Conservation (phyloP, 2,329 filamentous ascomycete genomes). For the Talaromyces pinophilus region DNA sequence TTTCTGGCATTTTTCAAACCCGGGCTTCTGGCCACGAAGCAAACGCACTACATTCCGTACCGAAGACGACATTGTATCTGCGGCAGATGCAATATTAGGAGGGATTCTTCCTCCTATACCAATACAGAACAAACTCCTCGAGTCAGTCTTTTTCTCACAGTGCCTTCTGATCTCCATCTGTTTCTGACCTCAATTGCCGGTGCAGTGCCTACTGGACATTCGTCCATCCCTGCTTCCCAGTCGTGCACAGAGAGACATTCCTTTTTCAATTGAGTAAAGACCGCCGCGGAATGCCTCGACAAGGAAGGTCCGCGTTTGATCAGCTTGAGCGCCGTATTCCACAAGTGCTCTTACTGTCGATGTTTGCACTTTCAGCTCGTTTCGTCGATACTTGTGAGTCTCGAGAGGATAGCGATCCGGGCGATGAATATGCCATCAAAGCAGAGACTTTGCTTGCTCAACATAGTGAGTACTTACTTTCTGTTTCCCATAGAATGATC, state of each 20-base stretch:
- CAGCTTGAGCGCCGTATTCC: constrained; percentile 23
- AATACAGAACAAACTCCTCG: constrained; percentile 22
- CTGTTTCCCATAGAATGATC: not conserved
- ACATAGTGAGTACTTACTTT: constrained; percentile 12
- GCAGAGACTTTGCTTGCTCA: constrained; percentile 23
- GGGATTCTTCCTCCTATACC: constrained; percentile 23
- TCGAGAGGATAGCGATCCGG: constrained; percentile 22
- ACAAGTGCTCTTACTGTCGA: constrained; percentile 21
- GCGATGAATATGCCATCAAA: constrained; percentile 21
- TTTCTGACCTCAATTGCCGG: not conserved
- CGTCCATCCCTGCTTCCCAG: constrained; percentile 22
- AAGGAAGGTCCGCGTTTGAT: constrained; percentile 22
- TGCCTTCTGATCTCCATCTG: too few relatives aligned
- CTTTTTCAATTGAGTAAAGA: constrained; percentile 24
- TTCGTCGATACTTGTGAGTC: constrained; percentile 18
- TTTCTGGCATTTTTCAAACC: constrained; percentile 24
- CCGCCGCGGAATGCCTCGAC: constrained; percentile 20
- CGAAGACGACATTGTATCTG: constrained; percentile 23
- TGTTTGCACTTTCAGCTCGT: constrained; percentile 22
- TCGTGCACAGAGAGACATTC: constrained; percentile 23
- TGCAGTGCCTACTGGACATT: constrained; percentile 22
- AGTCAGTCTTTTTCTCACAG: constrained; percentile 4
- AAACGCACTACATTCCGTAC: constrained; percentile 22
- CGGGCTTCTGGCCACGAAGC: constrained; percentile 23
- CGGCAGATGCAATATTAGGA: constrained; percentile 21